Base-by-base conservation (phyloP, 2,329 filamentous ascomycete genomes). In the Rasamsonia emersonii region DNA sequence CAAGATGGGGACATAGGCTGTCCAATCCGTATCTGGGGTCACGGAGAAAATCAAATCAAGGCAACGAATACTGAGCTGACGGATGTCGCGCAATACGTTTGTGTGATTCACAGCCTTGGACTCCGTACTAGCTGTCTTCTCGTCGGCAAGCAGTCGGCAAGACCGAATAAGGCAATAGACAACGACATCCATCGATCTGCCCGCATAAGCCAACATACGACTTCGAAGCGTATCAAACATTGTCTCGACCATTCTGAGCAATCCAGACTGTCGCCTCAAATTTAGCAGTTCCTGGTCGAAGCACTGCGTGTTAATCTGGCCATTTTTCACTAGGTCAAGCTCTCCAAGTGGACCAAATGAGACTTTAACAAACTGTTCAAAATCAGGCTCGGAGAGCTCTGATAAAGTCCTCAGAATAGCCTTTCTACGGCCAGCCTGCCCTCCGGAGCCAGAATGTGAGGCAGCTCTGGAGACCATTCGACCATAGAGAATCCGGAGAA, bases 161-260 rank as follows among this genome's bases (percentile, higher is more conserved):
- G 83, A 73, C 40, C 73, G 74, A 27, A 93, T 70, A 17, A 91
- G 65, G 52, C 86, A 95, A 52, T 86, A 89, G 1, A 96, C 62
- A 1, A 93, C 70, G 1, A 86, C 75, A 45, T 89, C 78, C 40
- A 89, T 67, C 4, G 96, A 68, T 9, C 71, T 72, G 10, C 72
- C 64, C 29, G 80, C 71, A 45, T 83, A 89, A 0, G 77, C 72
- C 2, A 68, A 59, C 33, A 93, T 75, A 33, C 79, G 79, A 4
- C 73, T 76, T 32, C 88, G 86, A 20, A 96, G 72, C 32, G 91
- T 86, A 36, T 82, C 81, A 38, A 96, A 77, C 53, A 96, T 76
- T 8, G 89, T 78, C 38, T 86, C 79, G 30, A 91, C 70, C 85
- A 96, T 91, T 52, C 93, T 93, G 31, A 94, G 64, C 52, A 95